These are phyloP conservation scores for Grosmannia serpens DNA, from an alignment of 2,329 filamentous ascomycete genomes.

Conservation along the genomic window DNA sequence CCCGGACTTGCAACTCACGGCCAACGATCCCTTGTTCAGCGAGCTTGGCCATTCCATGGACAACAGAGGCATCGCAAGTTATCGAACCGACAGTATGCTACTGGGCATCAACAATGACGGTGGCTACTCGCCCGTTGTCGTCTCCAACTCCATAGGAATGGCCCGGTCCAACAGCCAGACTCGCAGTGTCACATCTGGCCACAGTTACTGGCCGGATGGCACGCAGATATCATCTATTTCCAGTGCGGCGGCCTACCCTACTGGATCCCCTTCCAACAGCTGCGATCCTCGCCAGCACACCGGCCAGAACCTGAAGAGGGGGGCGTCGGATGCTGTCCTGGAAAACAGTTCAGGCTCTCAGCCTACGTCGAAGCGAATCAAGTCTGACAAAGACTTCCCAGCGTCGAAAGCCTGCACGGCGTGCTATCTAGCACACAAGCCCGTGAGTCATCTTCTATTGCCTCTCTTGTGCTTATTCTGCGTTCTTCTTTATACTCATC, in stretches of 20 bases:
- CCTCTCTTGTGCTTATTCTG: neutral
- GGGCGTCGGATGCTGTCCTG: no score
- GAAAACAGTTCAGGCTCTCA: no score
- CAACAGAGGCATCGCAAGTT: no score
- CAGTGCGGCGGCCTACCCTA: neutral
- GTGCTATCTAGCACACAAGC: neutral
- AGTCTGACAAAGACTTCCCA: neutral
- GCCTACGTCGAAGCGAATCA: no score
- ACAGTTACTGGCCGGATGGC: neutral
- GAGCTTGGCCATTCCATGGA: neutral
- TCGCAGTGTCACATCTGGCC: neutral
- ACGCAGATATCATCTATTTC: neutral
- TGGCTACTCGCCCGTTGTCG: neutral
- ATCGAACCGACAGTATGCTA: no score
- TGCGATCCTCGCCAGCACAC: neutral
- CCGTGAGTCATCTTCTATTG: neutral
- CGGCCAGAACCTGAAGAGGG: neutral
- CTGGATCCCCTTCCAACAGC: neutral
- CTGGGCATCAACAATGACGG: neutral
- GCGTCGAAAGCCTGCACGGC: neutral
- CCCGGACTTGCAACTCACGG: no score
- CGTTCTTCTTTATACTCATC: neutral
- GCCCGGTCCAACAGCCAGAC: neutral
- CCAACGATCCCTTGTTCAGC: no score
- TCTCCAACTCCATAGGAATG: neutral